phyloP scores from a whole-genome alignment of 306 rosid species.

The Prunus armeniaca region DNA sequence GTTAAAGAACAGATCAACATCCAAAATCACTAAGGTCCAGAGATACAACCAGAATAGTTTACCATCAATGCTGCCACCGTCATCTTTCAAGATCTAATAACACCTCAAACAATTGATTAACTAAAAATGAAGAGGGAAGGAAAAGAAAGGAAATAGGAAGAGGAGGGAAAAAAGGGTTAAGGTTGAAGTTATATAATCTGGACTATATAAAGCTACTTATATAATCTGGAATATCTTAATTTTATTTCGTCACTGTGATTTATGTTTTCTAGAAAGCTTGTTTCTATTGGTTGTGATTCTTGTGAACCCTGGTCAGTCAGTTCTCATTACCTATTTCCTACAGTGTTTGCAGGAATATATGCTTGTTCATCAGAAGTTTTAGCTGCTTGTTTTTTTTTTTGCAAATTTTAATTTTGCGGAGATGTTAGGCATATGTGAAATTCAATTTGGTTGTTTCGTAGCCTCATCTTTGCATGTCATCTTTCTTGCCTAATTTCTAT shows the following conservation, averaged over 20 bases:
- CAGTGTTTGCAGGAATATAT: background rate
- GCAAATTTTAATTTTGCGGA: background rate
- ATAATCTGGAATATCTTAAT: no score
- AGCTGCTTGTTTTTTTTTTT: background rate
- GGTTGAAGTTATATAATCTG: background rate
- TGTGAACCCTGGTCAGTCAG: background rate
- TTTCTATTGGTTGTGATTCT: background rate
- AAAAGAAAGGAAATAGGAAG: background rate
- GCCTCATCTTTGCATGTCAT: background rate
- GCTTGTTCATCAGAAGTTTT: background rate
- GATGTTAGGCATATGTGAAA: background rate
- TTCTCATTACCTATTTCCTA: background rate
- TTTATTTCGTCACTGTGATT: no score
- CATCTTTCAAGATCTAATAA: background rate
- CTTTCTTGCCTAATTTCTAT: background rate
- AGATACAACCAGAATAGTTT: background rate
- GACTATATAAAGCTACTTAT: background rate
- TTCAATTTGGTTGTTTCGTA: background rate
- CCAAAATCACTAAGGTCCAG: background rate
- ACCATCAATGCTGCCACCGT: background rate
- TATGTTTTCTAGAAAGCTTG: background rate
- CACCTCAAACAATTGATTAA: background rate
- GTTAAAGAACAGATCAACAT: background rate
- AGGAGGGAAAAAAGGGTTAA: background rate
- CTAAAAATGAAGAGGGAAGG: background rate